A percentile compares a stretch with the other conserved stretches of the same genome.
These are phyloP conservation scores for Penicillium coprophilum DNA, from an alignment of 495 filamentous ascomycete species.

Conservation along the genomic window DNA sequence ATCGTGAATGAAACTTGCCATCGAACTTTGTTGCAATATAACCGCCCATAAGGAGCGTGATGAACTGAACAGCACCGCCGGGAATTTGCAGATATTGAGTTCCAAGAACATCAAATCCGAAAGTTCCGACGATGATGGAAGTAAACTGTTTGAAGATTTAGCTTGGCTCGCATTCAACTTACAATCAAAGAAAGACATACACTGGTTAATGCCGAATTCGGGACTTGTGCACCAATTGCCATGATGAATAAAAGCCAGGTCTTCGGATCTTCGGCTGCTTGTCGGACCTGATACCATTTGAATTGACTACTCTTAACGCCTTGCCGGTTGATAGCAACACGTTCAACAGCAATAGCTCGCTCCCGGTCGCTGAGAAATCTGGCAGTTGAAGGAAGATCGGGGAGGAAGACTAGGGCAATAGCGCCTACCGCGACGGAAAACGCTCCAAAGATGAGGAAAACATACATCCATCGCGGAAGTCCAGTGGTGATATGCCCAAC, in stretches of 20 bases:
- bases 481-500: slow-evolving; percentile 48
- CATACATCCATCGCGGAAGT: slow-evolving; percentile 48
- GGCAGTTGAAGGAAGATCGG: slow-evolving; percentile 46
- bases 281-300: slow-evolving; percentile 50
- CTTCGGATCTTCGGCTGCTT: slow-evolving; percentile 48
- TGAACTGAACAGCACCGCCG: slow-evolving; percentile 43
- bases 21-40: slow-evolving; percentile 43
- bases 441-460: slow-evolving; percentile 51
- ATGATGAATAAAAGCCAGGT: slow-evolving; percentile 48
- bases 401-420: slow-evolving; percentile 39
- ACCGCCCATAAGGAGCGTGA: slow-evolving; percentile 36
- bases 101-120: slow-evolving; percentile 56
- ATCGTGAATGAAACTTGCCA: slow-evolving; percentile 32
- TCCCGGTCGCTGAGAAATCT: slow-evolving; percentile 45
- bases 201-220: slow-evolving; percentile 42
- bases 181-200: slow-evolving; percentile 24
- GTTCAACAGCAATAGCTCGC: slow-evolving; percentile 43
- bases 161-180: neutral
- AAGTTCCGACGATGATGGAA: slow-evolving; percentile 50
- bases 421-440: slow-evolving; percentile 37
- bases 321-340: slow-evolving; percentile 43
- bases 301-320: slow-evolving; percentile 50
- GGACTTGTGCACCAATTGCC: slow-evolving; percentile 36
- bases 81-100: slow-evolving; percentile 56
- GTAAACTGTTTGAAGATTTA: slow-evolving; percentile 30